A percentile compares a stretch with the other conserved stretches of the same genome.
Conservation (phyloP, 371 early-diverging fungal genomes). For the Mucor plumbeus region DNA sequence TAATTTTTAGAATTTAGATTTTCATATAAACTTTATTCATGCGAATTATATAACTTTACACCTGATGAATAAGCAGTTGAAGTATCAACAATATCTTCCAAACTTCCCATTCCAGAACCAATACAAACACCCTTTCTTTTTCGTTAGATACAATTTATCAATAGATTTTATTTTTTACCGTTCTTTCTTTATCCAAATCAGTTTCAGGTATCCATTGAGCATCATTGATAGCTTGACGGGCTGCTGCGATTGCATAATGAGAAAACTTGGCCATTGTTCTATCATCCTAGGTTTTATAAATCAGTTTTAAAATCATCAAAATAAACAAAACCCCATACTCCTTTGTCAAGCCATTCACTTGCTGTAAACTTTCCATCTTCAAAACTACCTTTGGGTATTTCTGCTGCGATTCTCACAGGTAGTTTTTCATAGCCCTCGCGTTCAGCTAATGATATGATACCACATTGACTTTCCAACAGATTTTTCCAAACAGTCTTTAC, state of each 20-base stretch:
- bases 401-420: conserved; percentile 84
- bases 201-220: conserved; percentile 70
- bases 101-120: conserved; percentile 91
- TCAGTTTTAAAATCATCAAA: not conserved
- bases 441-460: conserved; percentile 72
- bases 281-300: conserved; percentile 63
- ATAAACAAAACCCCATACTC: conserved; percentile 43
- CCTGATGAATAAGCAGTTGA: conserved; percentile 57
- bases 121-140: conserved; percentile 79
- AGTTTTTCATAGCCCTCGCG: conserved; percentile 60
- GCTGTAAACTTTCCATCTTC: conserved; percentile 69
- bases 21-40: not conserved
- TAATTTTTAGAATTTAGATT: not conserved
- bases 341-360: conserved; percentile 74
- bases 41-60: conserved; percentile 38
- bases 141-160: not conserved
- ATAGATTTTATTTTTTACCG: conserved; percentile 34
- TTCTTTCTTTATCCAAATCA: conserved; percentile 63
- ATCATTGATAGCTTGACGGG: conserved; percentile 86
- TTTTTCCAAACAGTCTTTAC: conserved; percentile 76
- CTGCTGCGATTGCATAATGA: conserved; percentile 87
- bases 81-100: conserved; percentile 81
- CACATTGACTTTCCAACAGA: conserved; percentile 75
- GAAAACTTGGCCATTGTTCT: conserved; percentile 83
- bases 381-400: conserved; percentile 63